phyloP scores from a whole-genome alignment of 805 yeast species.

The Suhomyces faveliae region DNA sequence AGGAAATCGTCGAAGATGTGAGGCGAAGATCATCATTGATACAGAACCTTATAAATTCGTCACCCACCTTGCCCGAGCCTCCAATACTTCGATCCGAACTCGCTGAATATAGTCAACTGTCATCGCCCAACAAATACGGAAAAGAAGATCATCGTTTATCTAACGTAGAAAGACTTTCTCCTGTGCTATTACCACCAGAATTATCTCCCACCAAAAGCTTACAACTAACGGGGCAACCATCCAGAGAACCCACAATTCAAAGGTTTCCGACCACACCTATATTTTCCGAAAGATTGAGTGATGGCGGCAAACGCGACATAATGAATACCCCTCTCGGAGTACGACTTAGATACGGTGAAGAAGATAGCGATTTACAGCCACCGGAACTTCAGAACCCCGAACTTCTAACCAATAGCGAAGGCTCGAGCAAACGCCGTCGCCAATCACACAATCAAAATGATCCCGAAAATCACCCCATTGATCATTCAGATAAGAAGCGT shows the following conservation, averaged over 20 bases:
- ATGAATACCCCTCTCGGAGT: constrained; percentile 27
- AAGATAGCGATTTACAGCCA: constrained; percentile 31
- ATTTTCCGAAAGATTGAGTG: constrained; percentile 15
- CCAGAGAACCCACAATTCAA: constrained; percentile 13
- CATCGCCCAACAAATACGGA: constrained; percentile 7
- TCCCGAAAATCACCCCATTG: neutral
- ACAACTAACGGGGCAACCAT: neutral
- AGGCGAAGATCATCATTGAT: constrained; percentile 33
- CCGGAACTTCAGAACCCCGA: constrained; percentile 19
- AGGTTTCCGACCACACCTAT: constrained; percentile 16
- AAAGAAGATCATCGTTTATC: neutral
- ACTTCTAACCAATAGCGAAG: neutral
- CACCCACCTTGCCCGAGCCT: constrained; percentile 46
- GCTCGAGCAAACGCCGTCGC: neutral
- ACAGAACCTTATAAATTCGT: constrained; percentile 36
- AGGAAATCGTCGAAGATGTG: constrained; percentile 6
- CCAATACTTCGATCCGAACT: constrained; percentile 40
- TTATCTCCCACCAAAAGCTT: constrained; percentile 17
- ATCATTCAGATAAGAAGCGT: neutral
- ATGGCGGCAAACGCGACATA: constrained; percentile 16
- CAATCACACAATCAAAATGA: neutral
- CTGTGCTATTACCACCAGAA: constrained; percentile 19
- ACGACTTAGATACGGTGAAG: constrained; percentile 20
- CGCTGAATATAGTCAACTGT: constrained; percentile 14
- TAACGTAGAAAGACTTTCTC: constrained; percentile 18